Base-by-base conservation (phyloP, 1,139 yeast species). In the Taphrina flavorubra region DNA sequence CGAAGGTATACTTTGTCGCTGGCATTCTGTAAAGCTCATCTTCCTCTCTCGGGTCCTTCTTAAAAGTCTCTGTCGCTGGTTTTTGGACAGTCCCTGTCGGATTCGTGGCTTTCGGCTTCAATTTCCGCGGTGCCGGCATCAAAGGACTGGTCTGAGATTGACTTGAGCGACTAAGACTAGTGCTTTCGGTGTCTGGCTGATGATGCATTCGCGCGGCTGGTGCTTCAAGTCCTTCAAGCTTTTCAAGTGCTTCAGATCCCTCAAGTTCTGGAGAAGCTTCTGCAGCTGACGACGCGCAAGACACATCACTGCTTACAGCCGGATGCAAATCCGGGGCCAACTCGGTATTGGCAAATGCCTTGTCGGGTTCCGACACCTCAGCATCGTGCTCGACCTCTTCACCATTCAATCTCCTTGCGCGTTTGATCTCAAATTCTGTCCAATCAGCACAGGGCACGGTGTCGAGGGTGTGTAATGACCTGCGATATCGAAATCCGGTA, bases 341-440 rank as follows among this genome's bases (percentile, higher is more conserved):
- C 0, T 25, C 31, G 31, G 31, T 25, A 44, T 4, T 44, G 13
- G 13, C 47, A 44, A 13, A 14, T 2, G 6, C 42, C 42, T 14
- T 2, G 11, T 44, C n/a, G 18, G 4, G 18, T 44, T 49, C 36
- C 36, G 36, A 3, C 36, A 8, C 36, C 14, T 8, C 53, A 8
- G 13, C 6, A n/a, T 49, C 53, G 20, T 20, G 36, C 31, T 49
- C 36, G 8, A 25, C 8, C 2, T 8, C 36, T 20, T 49, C 53
- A 8, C 53, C 53, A 20, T n/a, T 31, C 16, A 53, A 6, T 42
- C 42, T 11, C 42, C 25, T 31, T 6, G 40, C 42, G 14, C 58
- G 58, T 16, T 53, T 53, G 20, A 16, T 34, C 42, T 34, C 58
- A 31, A 53, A 53, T 3, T 53, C 58, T 53, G 42, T 10, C 31